Evolutionary conservation across 2,329 filamentous ascomycete genomes (phyloP).

Genomic region (Huntiella savannae): DNA sequence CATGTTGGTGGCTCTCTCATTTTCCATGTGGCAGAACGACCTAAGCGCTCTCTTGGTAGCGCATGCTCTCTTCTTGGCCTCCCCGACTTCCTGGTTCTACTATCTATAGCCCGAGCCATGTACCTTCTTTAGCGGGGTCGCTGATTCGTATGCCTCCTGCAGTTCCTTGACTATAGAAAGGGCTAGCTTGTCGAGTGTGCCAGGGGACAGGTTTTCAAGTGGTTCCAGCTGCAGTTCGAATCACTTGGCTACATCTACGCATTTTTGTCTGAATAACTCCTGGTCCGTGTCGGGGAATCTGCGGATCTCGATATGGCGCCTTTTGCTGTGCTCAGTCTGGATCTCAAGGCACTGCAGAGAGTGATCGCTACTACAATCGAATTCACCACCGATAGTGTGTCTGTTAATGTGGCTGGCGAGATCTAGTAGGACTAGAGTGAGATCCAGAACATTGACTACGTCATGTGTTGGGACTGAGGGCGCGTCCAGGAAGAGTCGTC

Average conservation of each 20-base stretch:
- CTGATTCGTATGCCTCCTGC: background rate
- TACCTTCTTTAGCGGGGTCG: background rate
- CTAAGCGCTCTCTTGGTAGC: background rate
- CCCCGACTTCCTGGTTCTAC: background rate
- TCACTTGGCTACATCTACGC: background rate
- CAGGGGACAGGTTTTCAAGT: background rate
- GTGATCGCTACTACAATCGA: slow-evolving; percentile 5
- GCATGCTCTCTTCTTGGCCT: background rate
- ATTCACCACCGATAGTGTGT: background rate
- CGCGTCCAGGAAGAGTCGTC: background rate
- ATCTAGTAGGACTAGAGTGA: background rate
- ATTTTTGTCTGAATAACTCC: background rate
- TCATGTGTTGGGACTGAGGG: background rate
- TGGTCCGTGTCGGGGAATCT: background rate
- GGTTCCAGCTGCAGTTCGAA: background rate
- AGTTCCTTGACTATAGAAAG: background rate
- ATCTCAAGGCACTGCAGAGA: background rate
- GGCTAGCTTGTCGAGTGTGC: background rate
- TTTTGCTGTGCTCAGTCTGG: background rate
- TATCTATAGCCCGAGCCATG: background rate
- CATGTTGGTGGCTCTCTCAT: background rate
- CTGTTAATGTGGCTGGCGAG: background rate
- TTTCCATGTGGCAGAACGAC: background rate
- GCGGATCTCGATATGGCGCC: background rate
- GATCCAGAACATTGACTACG: background rate